Conservation (phyloP, 2,329 filamentous ascomycete genomes). For the Trichoderma asperellum region DNA sequence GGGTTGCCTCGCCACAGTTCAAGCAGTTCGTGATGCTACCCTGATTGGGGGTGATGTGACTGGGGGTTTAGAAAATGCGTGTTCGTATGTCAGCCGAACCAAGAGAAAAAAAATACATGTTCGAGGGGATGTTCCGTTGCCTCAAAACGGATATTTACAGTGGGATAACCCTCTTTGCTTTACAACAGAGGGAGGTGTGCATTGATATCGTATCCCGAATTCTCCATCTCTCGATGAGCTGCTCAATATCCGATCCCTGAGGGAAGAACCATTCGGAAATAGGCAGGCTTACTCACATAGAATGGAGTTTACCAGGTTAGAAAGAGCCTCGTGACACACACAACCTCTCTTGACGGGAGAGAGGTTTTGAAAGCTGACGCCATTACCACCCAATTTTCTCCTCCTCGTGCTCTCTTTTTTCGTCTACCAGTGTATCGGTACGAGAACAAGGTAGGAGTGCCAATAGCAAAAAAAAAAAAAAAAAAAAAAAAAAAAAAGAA, state of each 20-base stretch:
- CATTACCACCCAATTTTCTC: not conserved
- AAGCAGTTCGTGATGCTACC: constrained; percentile 3
- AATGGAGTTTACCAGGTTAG: not conserved
- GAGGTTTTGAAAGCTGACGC: constrained; percentile 8
- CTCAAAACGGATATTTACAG: not conserved
- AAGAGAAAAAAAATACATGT: not conserved
- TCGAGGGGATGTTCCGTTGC: not conserved
- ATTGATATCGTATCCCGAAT: constrained; percentile 1
- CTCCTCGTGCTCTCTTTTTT: not conserved
- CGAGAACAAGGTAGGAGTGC: not conserved
- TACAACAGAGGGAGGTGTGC: not conserved
- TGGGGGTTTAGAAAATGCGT: constrained; percentile 1
- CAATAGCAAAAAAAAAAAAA: not conserved
- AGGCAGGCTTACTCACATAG: constrained; percentile 1
- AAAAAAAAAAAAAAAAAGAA: not conserved
- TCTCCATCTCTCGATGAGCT: not conserved
- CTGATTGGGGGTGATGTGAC: constrained; percentile 5
- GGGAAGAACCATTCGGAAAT: not conserved
- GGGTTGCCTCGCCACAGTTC: constrained; percentile 1
- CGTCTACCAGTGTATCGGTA: constrained; percentile 10
- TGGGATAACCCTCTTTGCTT: not conserved
- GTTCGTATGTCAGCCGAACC: constrained; percentile 17
- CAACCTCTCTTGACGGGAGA: not conserved
- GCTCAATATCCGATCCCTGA: not conserved
- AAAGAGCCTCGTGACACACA: constrained; percentile 14